A percentile compares a stretch with the other conserved stretches of the same genome.
phyloP scores from a whole-genome alignment of 1,139 yeast species.

The Eremothecium cymbalariae region DNA sequence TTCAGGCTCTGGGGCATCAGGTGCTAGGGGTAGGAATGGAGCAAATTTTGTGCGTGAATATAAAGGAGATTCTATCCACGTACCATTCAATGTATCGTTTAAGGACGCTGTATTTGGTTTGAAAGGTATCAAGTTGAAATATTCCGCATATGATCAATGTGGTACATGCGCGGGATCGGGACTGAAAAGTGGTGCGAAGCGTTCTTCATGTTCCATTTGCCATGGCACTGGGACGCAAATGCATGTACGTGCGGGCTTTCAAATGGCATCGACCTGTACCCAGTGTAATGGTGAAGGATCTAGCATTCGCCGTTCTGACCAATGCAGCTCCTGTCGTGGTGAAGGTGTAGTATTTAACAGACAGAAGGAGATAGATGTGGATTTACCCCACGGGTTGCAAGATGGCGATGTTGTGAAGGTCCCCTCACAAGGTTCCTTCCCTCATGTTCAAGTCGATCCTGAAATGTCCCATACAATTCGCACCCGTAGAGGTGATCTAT shows the following conservation, averaged over 20 bases:
- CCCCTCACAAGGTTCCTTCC: slow-evolving; percentile 88
- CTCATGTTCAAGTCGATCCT: slow-evolving; percentile 59
- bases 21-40: slow-evolving; percentile 29
- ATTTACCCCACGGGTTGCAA: slow-evolving; percentile 79
- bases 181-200: slow-evolving; percentile 64
- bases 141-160: slow-evolving; percentile 72
- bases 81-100: slow-evolving; percentile 62
- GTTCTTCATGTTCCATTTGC: slow-evolving; percentile 76
- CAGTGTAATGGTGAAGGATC: slow-evolving; percentile 89
- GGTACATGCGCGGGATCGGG: slow-evolving; percentile 79
- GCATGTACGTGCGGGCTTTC: slow-evolving; percentile 91
- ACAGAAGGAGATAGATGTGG: slow-evolving; percentile 63
- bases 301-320: slow-evolving; percentile 55
- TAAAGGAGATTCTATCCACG: slow-evolving; percentile 85
- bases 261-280: slow-evolving; percentile 89
- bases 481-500: slow-evolving; percentile 75
- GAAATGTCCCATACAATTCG: slow-evolving; percentile 35
- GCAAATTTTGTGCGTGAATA: slow-evolving; percentile 51
- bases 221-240: slow-evolving; percentile 91
- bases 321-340: slow-evolving; percentile 78
- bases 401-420: slow-evolving; percentile 83
- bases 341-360: slow-evolving; percentile 66
- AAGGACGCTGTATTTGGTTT: slow-evolving; percentile 83
- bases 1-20: slow-evolving; percentile 34
- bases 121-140: slow-evolving; percentile 54